Conservation (phyloP, 495 filamentous ascomycete species). For the Collariella sp. region DNA sequence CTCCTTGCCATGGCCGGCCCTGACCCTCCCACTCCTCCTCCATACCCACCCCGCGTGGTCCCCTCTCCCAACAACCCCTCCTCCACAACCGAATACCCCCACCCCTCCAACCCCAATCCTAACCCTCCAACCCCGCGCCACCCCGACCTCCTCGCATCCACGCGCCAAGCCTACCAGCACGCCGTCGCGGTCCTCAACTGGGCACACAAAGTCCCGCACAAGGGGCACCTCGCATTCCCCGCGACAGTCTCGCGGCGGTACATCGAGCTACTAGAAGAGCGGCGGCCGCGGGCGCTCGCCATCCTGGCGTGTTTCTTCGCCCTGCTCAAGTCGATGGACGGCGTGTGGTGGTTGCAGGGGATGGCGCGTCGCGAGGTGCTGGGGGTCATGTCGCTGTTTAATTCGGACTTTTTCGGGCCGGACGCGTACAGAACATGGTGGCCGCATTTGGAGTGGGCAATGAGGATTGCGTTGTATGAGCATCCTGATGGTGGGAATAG, state of each 20-base stretch:
- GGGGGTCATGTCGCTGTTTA: constrained; percentile 44
- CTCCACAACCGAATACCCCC: neutral
- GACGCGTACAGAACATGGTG: constrained; percentile 41
- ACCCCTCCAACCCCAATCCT: neutral
- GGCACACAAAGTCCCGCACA: constrained; percentile 48
- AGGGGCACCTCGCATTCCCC: constrained; percentile 46
- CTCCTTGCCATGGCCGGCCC: constrained; percentile 24
- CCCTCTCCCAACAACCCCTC: too few relatives aligned
- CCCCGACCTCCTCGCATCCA: constrained; percentile 23
- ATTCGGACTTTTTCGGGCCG: constrained; percentile 34
- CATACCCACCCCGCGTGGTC: too few relatives aligned
- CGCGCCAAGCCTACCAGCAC: constrained; percentile 46
- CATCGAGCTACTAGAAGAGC: constrained; percentile 43
- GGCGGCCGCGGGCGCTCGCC: constrained; percentile 45
- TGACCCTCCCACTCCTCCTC: neutral
- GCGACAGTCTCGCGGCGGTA: constrained; percentile 51
- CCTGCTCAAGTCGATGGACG: constrained; percentile 43
- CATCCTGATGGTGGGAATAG: neutral
- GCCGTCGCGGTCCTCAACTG: constrained; percentile 49
- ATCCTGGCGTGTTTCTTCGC: constrained; percentile 50
- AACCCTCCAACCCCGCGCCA: neutral
- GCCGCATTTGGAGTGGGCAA: constrained; percentile 48
- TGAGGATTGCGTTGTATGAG: constrained; percentile 43
- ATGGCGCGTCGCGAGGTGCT: constrained; percentile 47
- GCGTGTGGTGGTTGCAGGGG: constrained; percentile 50